Evolutionary conservation across 2,329 filamentous ascomycete genomes (phyloP).

Genomic region (Zymoseptoria ardabiliae): DNA sequence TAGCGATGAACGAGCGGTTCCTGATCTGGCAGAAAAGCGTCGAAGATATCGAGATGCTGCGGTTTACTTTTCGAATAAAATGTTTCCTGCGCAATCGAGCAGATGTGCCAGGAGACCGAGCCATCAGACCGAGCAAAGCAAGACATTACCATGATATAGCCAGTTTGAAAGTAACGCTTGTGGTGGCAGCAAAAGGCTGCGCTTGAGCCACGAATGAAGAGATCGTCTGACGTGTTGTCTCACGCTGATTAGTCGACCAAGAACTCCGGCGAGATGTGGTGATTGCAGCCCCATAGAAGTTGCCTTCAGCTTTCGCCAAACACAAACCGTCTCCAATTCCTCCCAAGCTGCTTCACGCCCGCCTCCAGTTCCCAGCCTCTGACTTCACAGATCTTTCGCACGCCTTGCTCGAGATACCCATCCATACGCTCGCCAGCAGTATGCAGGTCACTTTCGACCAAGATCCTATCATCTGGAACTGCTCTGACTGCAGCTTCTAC

Average conservation of each 20-base stretch:
- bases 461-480: slow-evolving; percentile 68
- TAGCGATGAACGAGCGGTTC: too few species aligned
- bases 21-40: too few species aligned
- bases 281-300: not conserved
- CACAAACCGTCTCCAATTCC: slow-evolving; percentile 73
- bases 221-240: not conserved
- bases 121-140: not conserved
- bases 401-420: slow-evolving; percentile 62
- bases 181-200: not conserved
- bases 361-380: slow-evolving; percentile 71
- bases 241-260: not conserved
- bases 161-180: not conserved
- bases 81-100: too few species aligned
- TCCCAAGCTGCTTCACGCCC: slow-evolving; percentile 59
- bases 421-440: slow-evolving; percentile 78
- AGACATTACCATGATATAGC: not conserved
- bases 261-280: not conserved
- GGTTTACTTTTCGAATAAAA: too few species aligned
- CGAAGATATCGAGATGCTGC: too few species aligned
- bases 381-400: slow-evolving; percentile 65
- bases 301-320: slow-evolving; percentile 44
- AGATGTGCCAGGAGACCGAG: too few species aligned
- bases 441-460: slow-evolving; percentile 89
- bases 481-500: slow-evolving; percentile 60
- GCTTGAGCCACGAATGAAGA: not conserved